Evolutionary conservation across 768 basidiomycete genomes (phyloP).

Genomic region (Boletus coccyginus): DNA sequence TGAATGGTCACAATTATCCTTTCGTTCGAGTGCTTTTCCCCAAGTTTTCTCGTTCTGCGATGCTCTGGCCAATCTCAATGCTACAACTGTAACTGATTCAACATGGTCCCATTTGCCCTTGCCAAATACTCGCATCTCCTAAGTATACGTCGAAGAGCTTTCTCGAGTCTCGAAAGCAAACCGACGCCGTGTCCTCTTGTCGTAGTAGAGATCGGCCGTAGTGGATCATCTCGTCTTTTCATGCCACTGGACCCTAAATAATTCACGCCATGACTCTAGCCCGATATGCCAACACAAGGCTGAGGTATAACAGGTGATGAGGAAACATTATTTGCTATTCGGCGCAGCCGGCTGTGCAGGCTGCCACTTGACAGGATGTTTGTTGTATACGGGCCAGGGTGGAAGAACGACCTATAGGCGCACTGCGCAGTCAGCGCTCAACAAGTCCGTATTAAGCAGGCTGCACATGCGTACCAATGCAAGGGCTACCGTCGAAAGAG

Average conservation of each 20-base stretch:
- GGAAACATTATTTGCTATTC: conserved; percentile 19
- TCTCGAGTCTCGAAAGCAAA: no score
- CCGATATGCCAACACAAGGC: background rate
- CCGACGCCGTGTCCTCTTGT: no score
- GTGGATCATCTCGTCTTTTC: background rate
- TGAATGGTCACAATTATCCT: conserved; percentile 13
- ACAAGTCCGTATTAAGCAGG: no score
- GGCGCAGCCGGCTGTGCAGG: conserved; percentile 18
- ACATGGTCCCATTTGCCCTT: no score
- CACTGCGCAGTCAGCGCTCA: background rate
- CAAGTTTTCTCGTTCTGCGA: background rate
- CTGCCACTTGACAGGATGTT: conserved; percentile 23
- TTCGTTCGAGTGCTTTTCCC: background rate
- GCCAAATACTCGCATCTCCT: background rate
- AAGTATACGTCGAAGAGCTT: background rate
- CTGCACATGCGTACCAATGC: conserved; percentile 16
- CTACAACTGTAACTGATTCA: no score
- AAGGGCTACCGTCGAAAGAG: conserved; percentile 17
- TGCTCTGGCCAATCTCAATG: no score
- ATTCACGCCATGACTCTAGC: background rate
- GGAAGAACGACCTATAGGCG: conserved; percentile 53
- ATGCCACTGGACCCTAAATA: background rate
- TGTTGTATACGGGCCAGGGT: conserved; percentile 55
- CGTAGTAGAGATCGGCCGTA: no score
- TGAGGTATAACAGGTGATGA: background rate